Conservation (phyloP, 2,329 filamentous ascomycete genomes). For the Chaetothyriales sp. region DNA sequence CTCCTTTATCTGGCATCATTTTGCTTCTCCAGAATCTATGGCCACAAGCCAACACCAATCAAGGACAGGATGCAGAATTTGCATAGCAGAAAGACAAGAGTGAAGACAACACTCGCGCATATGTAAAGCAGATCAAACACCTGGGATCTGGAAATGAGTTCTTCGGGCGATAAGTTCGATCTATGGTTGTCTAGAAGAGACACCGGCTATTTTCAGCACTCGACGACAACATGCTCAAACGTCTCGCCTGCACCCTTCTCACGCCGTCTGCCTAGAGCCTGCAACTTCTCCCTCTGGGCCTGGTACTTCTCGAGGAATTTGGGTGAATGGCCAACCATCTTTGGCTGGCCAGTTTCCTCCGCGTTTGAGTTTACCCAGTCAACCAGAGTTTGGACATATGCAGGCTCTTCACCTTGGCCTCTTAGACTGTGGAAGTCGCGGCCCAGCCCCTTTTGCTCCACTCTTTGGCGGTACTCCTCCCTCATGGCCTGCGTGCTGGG, state of each 20-base stretch:
- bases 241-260: background rate
- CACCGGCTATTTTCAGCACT: background rate
- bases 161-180: background rate
- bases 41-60: no score
- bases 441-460: slow-evolving; percentile 20
- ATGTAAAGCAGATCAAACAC: background rate
- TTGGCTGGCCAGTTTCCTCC: background rate
- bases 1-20: background rate
- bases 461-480: slow-evolving; percentile 19
- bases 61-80: no score
- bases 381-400: slow-evolving; percentile 22
- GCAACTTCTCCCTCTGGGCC: slow-evolving; percentile 1
- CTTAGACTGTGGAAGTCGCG: slow-evolving; percentile 26
- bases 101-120: no score
- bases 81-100: no score
- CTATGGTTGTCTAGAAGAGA: background rate
- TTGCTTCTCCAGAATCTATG: no score
- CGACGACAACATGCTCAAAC: background rate
- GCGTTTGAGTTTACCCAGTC: slow-evolving; percentile 22
- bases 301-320: background rate
- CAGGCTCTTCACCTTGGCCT: slow-evolving; percentile 20
- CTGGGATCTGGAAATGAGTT: background rate
- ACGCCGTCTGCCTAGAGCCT: background rate
- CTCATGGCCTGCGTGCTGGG: slow-evolving; percentile 30
- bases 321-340: slow-evolving; percentile 2